These are phyloP conservation scores for Microcyclospora tardicrescens DNA, from an alignment of 2,329 filamentous ascomycete genomes.

Conservation along the genomic window DNA sequence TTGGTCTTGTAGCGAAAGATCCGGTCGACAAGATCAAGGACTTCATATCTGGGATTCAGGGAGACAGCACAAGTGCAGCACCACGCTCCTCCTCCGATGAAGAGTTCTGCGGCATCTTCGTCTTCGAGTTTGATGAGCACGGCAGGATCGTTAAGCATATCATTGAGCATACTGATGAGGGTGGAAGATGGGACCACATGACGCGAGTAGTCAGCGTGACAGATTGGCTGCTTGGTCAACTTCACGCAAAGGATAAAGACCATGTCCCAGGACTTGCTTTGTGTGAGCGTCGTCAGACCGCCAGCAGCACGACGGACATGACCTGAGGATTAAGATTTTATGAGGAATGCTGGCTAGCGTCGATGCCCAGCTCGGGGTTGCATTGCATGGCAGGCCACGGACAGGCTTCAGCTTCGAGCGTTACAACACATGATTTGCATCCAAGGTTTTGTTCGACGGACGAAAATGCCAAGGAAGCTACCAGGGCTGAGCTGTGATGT, in stretches of 20 bases:
- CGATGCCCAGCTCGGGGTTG: too few species aligned
- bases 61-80: constrained; percentile 25
- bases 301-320: too few species aligned
- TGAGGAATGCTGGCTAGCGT: too few species aligned
- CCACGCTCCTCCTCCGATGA: not conserved
- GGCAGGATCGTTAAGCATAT: constrained; percentile 77
- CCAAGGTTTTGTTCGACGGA: too few species aligned
- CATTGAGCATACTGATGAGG: constrained; percentile 84
- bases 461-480: too few species aligned
- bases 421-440: too few species aligned
- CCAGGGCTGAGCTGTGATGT: too few species aligned
- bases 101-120: constrained; percentile 81
- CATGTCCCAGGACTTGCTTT: constrained; percentile 33
- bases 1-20: constrained; percentile 26
- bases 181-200: constrained; percentile 69
- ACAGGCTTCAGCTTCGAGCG: too few species aligned
- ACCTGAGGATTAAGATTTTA: too few species aligned
- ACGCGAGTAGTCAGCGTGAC: constrained; percentile 81
- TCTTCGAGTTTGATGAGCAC: constrained; percentile 87
- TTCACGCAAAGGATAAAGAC: constrained; percentile 40
- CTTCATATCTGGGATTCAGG: constrained; percentile 43
- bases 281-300: constrained; percentile 11
- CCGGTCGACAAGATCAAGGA: constrained; percentile 42
- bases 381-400: too few species aligned
- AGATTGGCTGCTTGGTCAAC: constrained; percentile 82